Evolutionary conservation across 192 early-diverging fungal species (phyloP).

Genomic region (Coemansia sp.): DNA sequence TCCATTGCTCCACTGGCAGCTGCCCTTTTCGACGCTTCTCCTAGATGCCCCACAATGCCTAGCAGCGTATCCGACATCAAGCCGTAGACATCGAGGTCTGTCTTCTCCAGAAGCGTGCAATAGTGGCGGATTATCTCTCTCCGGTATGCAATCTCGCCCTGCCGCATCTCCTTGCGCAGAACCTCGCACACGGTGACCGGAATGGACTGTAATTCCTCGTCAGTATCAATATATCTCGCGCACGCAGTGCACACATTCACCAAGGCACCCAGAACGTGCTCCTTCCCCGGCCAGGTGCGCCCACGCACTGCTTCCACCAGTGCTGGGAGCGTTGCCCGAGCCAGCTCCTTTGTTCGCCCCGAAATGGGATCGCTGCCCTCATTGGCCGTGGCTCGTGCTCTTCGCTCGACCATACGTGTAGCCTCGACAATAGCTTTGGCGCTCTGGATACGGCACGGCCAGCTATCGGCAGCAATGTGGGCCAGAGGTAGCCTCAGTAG

Average conservation of each 20-base stretch:
- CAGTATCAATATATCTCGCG: not conserved
- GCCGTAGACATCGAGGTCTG: constrained; percentile 13
- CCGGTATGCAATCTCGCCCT: constrained; percentile 20
- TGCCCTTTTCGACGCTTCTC: not conserved
- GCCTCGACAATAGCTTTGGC: constrained; percentile 25
- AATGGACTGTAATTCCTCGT: not conserved
- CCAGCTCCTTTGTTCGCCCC: not conserved
- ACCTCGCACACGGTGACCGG: constrained; percentile 11
- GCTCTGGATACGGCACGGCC: constrained; percentile 30
- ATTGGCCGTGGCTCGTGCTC: not conserved
- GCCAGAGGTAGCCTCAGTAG: constrained; percentile 16
- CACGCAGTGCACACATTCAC: constrained; percentile 20
- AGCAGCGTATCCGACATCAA: constrained; percentile 7
- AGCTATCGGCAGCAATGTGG: constrained; percentile 19
- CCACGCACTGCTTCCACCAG: constrained; percentile 23
- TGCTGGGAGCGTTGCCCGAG: constrained; percentile 12
- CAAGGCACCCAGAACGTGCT: constrained; percentile 29
- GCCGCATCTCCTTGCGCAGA: constrained; percentile 21
- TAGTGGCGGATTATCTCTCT: constrained; percentile 18
- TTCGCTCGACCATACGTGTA: constrained; percentile 20
- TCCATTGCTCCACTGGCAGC: not conserved
- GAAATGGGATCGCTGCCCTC: not conserved
- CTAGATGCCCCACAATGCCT: constrained; percentile 1
- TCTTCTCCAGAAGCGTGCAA: constrained; percentile 6
- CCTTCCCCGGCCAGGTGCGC: constrained; percentile 37